Conservation (phyloP, 2,329 filamentous ascomycete genomes). For the Stemphylium vesicarium region DNA sequence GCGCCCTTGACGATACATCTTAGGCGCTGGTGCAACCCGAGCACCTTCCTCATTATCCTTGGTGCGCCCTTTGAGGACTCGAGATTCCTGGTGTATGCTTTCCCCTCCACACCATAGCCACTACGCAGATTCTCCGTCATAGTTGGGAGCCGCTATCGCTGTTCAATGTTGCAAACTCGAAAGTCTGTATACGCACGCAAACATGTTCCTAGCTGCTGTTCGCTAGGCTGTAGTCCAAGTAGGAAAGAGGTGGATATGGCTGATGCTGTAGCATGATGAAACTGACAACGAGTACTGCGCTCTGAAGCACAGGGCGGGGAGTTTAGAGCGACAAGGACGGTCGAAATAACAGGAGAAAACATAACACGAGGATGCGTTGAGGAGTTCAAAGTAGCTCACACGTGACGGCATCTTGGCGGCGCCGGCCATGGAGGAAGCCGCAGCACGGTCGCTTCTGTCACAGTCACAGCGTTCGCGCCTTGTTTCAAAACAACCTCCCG, state of each 20-base stretch:
- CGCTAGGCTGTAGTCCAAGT: too few relatives aligned
- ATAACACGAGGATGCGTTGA: too few relatives aligned
- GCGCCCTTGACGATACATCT: background rate
- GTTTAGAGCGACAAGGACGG: too few relatives aligned
- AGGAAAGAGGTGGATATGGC: too few relatives aligned
- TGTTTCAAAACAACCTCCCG: background rate
- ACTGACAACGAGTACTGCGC: too few relatives aligned
- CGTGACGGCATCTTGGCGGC: background rate
- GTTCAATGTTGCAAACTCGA: too few relatives aligned
- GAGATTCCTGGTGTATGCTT: background rate
- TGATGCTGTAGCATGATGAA: too few relatives aligned
- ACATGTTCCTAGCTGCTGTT: too few relatives aligned
- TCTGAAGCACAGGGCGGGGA: too few relatives aligned
- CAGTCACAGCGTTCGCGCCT: background rate
- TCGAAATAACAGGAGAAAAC: too few relatives aligned
- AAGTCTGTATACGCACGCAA: too few relatives aligned
- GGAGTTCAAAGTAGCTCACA: background rate
- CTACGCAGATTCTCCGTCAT: background rate
- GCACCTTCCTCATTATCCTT: background rate
- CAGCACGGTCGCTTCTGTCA: background rate
- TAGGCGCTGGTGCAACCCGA: too few relatives aligned
- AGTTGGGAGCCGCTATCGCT: background rate
- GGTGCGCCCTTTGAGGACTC: background rate
- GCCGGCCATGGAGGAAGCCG: background rate
- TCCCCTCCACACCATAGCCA: background rate